These are phyloP conservation scores for Eudorina sp. DNA, from an alignment of 139 green algal species.

Conservation along the genomic window DNA sequence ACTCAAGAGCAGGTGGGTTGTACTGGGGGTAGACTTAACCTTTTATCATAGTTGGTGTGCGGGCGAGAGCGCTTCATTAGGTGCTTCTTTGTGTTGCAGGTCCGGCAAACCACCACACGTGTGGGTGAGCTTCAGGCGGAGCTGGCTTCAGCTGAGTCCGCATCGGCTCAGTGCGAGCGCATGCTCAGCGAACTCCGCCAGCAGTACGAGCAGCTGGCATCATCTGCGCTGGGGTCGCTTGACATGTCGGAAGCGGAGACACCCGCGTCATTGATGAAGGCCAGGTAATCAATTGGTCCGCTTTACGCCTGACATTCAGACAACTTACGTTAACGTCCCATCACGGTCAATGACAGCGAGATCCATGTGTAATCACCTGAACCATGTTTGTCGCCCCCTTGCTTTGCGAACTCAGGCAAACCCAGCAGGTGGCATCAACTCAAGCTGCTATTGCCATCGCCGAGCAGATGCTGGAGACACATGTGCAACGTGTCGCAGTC, in stretches of 20 bases:
- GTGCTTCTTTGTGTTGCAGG: not conserved
- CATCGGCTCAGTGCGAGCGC: not conserved
- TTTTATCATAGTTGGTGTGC: not conserved
- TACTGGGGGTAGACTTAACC: not conserved
- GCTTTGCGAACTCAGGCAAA: too few relatives aligned
- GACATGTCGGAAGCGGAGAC: not conserved
- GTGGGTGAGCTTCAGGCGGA: not conserved
- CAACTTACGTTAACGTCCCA: too few relatives aligned
- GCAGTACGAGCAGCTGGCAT: not conserved
- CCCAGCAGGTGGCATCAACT: not conserved
- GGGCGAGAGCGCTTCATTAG: not conserved
- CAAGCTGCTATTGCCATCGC: not conserved
- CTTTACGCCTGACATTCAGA: too few relatives aligned
- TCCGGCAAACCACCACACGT: not conserved
- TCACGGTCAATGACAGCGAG: too few relatives aligned
- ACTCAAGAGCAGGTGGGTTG: slow-evolving; percentile 16
- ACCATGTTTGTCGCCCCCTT: too few relatives aligned
- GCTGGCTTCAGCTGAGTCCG: not conserved
- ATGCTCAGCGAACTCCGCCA: slow-evolving; percentile 15
- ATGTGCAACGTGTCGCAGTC: not conserved
- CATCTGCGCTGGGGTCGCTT: not conserved
- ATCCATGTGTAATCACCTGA: too few relatives aligned
- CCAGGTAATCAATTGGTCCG: not conserved
- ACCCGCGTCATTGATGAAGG: not conserved
- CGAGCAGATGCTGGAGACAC: slow-evolving; percentile 35